Evolutionary conservation across 2,329 filamentous ascomycete genomes (phyloP).

Genomic region (Teratosphaeria nubilosa): DNA sequence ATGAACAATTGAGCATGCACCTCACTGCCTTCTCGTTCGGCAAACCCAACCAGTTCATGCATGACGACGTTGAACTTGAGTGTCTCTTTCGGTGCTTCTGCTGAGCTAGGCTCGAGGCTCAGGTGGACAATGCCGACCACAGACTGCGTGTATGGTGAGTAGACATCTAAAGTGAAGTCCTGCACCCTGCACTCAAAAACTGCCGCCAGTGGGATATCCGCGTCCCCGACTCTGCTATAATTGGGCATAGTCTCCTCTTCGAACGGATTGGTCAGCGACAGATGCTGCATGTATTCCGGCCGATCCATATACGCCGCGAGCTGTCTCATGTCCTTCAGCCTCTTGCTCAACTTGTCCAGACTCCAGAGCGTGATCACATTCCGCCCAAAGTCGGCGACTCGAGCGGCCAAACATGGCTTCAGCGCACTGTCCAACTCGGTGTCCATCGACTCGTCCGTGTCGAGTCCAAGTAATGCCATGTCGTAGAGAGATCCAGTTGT

Average conservation of each 20-base stretch:
- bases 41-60: conserved; percentile 89
- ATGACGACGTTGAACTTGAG: conserved; percentile 98
- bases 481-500: conserved; percentile 89
- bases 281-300: conserved; percentile 87
- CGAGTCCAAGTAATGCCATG: conserved; percentile 72
- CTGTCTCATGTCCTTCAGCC: conserved; percentile 86
- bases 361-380: conserved; percentile 88
- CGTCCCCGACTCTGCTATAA: conserved; percentile 86
- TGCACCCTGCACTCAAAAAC: conserved; percentile 93
- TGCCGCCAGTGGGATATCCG: conserved; percentile 80
- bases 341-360: conserved; percentile 77
- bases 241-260: conserved; percentile 82
- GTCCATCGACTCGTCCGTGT: conserved; percentile 72
- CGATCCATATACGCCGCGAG: conserved; percentile 95
- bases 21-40: conserved; percentile 88
- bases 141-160: conserved; percentile 84
- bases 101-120: conserved; percentile 85
- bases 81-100: conserved; percentile 80
- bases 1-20: conserved; percentile 97
- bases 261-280: conserved; percentile 88
- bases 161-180: conserved; percentile 82
- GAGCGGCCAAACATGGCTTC: conserved; percentile 84
- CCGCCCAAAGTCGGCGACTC: conserved; percentile 84
- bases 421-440: conserved; percentile 57
- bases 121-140: conserved; percentile 84